Base-by-base conservation (phyloP, 2,329 filamentous ascomycete species). In the Sclerotinia subarctica region DNA sequence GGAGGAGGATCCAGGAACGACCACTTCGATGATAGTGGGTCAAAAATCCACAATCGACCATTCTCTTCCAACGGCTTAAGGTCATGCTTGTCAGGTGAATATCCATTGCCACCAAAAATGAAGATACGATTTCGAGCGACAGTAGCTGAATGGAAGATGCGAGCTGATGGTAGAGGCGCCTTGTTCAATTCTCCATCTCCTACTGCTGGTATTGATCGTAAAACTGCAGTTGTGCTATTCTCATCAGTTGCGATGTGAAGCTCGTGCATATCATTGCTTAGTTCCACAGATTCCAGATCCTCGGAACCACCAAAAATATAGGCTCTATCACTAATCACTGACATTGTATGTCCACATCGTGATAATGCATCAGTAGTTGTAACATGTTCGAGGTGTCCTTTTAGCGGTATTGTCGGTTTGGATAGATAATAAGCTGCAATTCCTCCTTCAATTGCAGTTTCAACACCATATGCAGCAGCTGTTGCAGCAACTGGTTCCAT, bases 241-340 rank as follows among this genome's bases (percentile, higher is more conserved):
- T 64, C 62, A 3, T 54, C 49, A 2, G 62, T 64, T n/a, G 62
- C 44, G 24, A 64, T 53, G 35, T 64, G 62, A 64, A 64, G 62
- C 17, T 64, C 62, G 32, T 44, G 62, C 2, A 64, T 38, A 64
- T 64, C n/a, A 32, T 64, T 64, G 6, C 13, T 15, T 42, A 42
- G 4, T 5, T 26, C 21, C 29, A 32, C n/a, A 0, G 52, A 15
- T 29, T 64, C 26, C 2, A 8, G 5, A 44, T 38, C n/a, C 11
- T 24, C 62, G 15, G 26, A 47, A 29, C 62, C 62, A 46, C 62
- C 62, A 38, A 64, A 64, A n/a, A 64, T 53, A 46, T 64, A 64
- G 15, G 62, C 62, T 17, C 49, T 64, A n/a, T 64, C 62, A 44
- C 62, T 56, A 44, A 64, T 56, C 24, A 64, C 62, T 21, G 62